Evolutionary conservation across 2,329 filamentous ascomycete genomes (phyloP).

Genomic region (Daldinia eschscholtzii): DNA sequence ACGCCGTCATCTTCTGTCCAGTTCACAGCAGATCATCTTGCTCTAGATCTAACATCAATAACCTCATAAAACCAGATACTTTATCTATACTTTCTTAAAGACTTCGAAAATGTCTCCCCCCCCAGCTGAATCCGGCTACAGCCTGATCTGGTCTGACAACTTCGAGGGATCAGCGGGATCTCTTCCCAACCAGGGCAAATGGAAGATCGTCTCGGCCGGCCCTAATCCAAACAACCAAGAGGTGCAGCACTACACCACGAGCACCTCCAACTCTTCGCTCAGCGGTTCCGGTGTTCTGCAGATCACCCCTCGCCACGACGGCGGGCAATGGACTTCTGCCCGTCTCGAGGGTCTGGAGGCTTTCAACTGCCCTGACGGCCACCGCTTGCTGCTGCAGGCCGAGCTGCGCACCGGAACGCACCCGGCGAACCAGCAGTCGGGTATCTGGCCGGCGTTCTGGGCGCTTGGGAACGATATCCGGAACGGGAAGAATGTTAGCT

Average conservation of each 20-base stretch:
- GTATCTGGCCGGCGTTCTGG: slow-evolving; percentile 46
- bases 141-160: slow-evolving; percentile 39
- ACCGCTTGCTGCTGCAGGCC: slow-evolving; percentile 39
- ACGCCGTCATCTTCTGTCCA: background rate
- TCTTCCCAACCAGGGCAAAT: slow-evolving; percentile 36
- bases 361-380: slow-evolving; percentile 40
- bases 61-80: background rate
- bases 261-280: slow-evolving; percentile 34
- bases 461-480: slow-evolving; percentile 40
- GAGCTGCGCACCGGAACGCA: slow-evolving; percentile 36
- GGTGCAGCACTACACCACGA: slow-evolving; percentile 39
- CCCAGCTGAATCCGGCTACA: slow-evolving; percentile 28
- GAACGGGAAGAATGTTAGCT: slow-evolving; percentile 33
- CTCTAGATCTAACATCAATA: background rate
- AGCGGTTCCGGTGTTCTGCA: slow-evolving; percentile 33
- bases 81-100: background rate
- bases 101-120: slow-evolving; percentile 26
- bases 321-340: slow-evolving; percentile 41
- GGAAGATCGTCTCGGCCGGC: slow-evolving; percentile 36
- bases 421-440: slow-evolving; percentile 36
- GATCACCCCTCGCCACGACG: slow-evolving; percentile 40
- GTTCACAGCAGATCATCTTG: background rate
- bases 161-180: slow-evolving; percentile 36
- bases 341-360: slow-evolving; percentile 41
- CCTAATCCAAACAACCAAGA: slow-evolving; percentile 41